Evolutionary conservation across 495 filamentous ascomycete species (phyloP), one percentile per base, ranked within the genome.

Genomic region (Penicillium antarcticum): DNA sequence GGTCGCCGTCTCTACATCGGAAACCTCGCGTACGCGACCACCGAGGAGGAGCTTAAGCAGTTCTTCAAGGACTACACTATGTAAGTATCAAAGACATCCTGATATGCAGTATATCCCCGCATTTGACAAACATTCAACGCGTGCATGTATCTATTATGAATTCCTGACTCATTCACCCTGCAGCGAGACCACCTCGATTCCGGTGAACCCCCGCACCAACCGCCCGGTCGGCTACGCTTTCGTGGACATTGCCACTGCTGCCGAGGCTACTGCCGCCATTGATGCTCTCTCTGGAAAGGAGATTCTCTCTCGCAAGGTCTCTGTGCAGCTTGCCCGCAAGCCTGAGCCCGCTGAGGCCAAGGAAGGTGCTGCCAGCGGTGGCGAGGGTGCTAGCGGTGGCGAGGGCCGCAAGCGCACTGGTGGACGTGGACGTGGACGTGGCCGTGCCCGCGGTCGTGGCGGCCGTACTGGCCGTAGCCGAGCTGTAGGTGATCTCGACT

Each of bases 1-100:
- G 95, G 94, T 69, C 89, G 94, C 80, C 90, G 94, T 77, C 84
- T 98, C 57, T 98, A 98, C 78, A 97, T 97, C 79, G 94, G 94
- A 73, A 98, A 98, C 79, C 90, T 98, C 82, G 94, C 94, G 50
- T 97, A 98, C 72, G 91, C 94, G 84, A 97, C 94, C 81, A 95
- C 91, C 67, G 94, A 97, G 88, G 94, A 89, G 84, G 90, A 96
- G 82, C 88, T 99, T 80, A 96, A 92, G 79, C 90, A 91, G 50
- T 99, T 99, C 82, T 99, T 99, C 85, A 88, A 88, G 77, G 86
- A 81, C 73, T 97, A 92, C 85, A 86, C 90, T 75, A 87, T 99
- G 95, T 99, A 84, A 84, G 94, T 88, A 56, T 36, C 58, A 38
- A 44, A 31, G 16, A 51, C n/a, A 3, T 11, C 5, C 33, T n/a